Conservation (phyloP, 345 rosid species). For the Cardamine chenopodiifolia region DNA sequence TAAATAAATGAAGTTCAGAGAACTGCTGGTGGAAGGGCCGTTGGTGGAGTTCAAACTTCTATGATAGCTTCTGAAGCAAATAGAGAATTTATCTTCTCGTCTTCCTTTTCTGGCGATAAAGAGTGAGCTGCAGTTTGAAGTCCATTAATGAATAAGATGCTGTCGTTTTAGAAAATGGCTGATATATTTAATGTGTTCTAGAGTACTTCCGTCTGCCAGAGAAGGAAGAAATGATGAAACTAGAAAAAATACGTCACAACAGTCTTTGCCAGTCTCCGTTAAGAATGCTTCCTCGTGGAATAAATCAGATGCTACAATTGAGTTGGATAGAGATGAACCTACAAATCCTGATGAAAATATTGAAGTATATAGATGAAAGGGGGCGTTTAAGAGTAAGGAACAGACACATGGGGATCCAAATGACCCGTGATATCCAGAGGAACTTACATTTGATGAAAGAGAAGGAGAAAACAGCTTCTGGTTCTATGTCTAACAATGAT, state of each 20-base stretch:
- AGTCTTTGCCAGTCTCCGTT: slow-evolving; percentile 43
- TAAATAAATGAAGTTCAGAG: slow-evolving; percentile 93
- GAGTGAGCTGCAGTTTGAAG: slow-evolving; percentile 56
- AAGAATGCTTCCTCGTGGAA: slow-evolving; percentile 37
- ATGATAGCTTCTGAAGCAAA: slow-evolving; percentile 96
- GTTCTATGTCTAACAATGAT: slow-evolving; percentile 37
- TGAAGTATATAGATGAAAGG: slow-evolving; percentile 80
- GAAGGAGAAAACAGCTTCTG: slow-evolving; percentile 49
- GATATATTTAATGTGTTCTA: slow-evolving; percentile 40
- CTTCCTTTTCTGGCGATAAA: slow-evolving; percentile 87
- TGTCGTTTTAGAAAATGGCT: slow-evolving; percentile 9
- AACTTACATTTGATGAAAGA: slow-evolving; percentile 92
- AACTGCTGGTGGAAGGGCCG: slow-evolving; percentile 80
- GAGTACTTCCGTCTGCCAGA: slow-evolving; percentile 63
- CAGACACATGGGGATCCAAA: slow-evolving; percentile 90
- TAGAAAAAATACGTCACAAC: slow-evolving; percentile 42
- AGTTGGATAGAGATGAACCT: slow-evolving; percentile 46
- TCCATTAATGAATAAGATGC: slow-evolving; percentile 4
- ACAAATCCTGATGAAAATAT: slow-evolving; percentile 58
- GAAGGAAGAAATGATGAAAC: slow-evolving; percentile 50
- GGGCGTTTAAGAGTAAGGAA: slow-evolving; percentile 70
- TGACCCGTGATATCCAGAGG: slow-evolving; percentile 97
- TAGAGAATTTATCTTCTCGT: slow-evolving; percentile 89
- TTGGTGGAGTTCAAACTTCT: slow-evolving; percentile 87
- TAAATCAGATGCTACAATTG: slow-evolving; percentile 49